Base-by-base conservation (phyloP, 768 basidiomycete species). In the Fomitopsis pulvina region DNA sequence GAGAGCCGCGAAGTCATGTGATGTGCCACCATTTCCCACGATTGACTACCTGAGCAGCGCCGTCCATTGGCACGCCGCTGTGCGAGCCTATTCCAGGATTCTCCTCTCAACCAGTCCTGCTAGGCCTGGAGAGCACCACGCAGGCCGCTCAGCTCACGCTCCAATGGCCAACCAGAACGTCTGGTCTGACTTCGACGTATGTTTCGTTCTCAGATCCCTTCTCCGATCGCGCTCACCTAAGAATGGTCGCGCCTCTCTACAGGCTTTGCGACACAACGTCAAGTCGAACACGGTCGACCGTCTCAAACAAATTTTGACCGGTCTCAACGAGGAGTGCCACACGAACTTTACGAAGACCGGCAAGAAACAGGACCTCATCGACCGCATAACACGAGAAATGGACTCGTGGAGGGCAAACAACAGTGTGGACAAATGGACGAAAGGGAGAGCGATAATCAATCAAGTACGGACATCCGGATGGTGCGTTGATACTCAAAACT, bases 341-440 rank as follows among this genome's bases (percentile, higher is more conserved):
- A 78, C 79, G 3, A 74, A 76, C 57, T 70, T 90, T 25, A 71
- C 78, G 47, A 89, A 87, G 66, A 75, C 86, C 10, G 90, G 90
- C 24, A 91, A 87, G 71, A 92, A 92, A 63, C 85, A 89, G 58
- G 91, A 92, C 28, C 77, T 92, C 41, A 89, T 91, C 62, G 86
- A 90, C 63, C 77, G 87, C 53, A 83, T 92, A 53, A 66, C 78
- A 40, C 56, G 58, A 7, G 70, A 75, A 53, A 66, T 92, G 57
- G 81, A 85, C 52, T 51, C 59, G 45, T 89, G 85, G 83, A 77
- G 77, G 61, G 63, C 65, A 45, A 63, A 67, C 1, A 79, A 77
- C 60, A 70, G 74, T 50, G 68, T 76, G 43, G 85, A 85, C 56
- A 80, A 76, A 62, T 91, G 85, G 81, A 65, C 70, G 51, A 85